Evolutionary conservation across 176 grass and related monocot species (phyloP).

Genomic region (Saccharum spontaneum): DNA sequence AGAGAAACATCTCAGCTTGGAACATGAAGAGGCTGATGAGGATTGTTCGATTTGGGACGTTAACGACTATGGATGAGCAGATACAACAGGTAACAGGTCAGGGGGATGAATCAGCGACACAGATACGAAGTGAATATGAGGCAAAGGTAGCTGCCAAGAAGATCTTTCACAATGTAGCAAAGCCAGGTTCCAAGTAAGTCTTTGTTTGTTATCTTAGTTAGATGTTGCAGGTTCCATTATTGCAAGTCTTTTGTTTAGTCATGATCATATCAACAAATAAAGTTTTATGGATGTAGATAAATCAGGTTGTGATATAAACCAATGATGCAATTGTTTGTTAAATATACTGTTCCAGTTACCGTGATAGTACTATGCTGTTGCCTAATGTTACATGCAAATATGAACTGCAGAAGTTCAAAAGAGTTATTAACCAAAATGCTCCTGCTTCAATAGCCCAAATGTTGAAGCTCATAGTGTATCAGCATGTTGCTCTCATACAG

Average conservation of each 20-base stretch:
- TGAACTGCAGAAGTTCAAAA: neutral
- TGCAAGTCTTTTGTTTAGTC: slow-evolving; percentile 6
- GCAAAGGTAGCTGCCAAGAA: slow-evolving; percentile 70
- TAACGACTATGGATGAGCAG: slow-evolving; percentile 69
- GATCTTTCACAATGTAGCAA: slow-evolving; percentile 81
- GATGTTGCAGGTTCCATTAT: neutral
- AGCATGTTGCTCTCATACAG: neutral
- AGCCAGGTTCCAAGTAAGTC: slow-evolving; percentile 59
- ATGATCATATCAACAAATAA: neutral
- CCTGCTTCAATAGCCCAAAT: neutral
- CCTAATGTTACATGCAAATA: slow-evolving; percentile 7
- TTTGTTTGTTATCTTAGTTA: slow-evolving; percentile 2
- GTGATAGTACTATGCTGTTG: neutral
- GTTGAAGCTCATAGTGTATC: neutral
- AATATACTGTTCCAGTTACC: neutral
- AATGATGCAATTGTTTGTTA: neutral
- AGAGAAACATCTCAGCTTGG: slow-evolving; percentile 76
- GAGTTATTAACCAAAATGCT: neutral
- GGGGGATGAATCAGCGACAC: slow-evolving; percentile 53
- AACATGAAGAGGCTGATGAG: slow-evolving; percentile 83
- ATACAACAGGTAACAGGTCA: slow-evolving; percentile 48
- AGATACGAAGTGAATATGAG: slow-evolving; percentile 72
- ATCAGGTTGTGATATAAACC: neutral
- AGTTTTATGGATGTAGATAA: neutral
- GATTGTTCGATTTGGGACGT: slow-evolving; percentile 60